Evolutionary conservation across 768 basidiomycete genomes (phyloP), one percentile per base, ranked within the genome.

Genomic region (Lactifluus echinatus): DNA sequence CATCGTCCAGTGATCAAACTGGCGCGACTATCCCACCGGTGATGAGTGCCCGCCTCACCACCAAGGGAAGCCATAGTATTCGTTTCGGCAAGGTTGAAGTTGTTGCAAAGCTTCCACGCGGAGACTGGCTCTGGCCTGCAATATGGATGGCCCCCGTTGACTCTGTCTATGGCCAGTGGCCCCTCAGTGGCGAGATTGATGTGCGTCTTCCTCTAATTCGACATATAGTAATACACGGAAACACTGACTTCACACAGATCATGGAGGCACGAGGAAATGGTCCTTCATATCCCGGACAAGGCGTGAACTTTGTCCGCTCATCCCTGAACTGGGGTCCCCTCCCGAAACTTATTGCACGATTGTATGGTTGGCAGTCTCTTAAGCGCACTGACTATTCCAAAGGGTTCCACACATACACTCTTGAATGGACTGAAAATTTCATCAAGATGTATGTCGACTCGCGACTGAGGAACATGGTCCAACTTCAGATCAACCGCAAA

Each of bases 241-340:
- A 46, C 31, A 28, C 23, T 62, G 2, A 59, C n/a, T 34, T 8
- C 12, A 24, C 12, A 21, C 64, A 81, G 77, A 74, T 81, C 58
- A 74, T 74, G 78, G 81, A 71, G 73, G 82, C 72, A 60, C 78
- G 74, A 64, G 77, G 79, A 23, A 80, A 77, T 68, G 64, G 65
- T 19, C 71, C 72, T n/a, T 67, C 69, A 12, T 75, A 79, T 65
- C 57, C 69, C 10, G 71, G 66, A 0, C 72, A 76, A 62, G 78
- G 78, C 49, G 66, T 70, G 55, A 76, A 78, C 67, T 78, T 71
- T 59, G 74, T 77, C 21, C 73, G 83, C 55, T 77, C 82, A 5
- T 75, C 79, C 31, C 70, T 93, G 21, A 83, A 83, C 68, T 93
- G 85, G 71, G 90, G 89, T 2, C 79, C 80, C 36, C 66, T 80